Conservation (phyloP, 441 rosid species). For the Oxalis stricta region DNA sequence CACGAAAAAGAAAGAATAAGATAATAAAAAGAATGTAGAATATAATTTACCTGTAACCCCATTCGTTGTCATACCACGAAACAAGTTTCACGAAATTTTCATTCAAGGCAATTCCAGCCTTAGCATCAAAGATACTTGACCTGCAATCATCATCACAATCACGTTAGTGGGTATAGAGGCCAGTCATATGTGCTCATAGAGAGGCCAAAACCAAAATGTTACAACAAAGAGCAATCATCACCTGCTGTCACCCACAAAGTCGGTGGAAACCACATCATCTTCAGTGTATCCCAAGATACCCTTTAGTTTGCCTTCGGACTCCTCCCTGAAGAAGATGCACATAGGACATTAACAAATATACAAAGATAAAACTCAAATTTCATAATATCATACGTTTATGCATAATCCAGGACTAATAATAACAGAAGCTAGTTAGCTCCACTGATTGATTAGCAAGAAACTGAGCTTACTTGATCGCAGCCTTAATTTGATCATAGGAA, state of each 20-base stretch:
- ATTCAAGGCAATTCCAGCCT: constrained; percentile 57
- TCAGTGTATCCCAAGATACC: constrained; percentile 56
- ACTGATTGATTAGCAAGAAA: neutral
- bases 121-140: constrained; percentile 59
- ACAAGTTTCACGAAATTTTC: constrained; percentile 42
- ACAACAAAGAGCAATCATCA: no score
- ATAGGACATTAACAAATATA: neutral
- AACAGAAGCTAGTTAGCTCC: neutral
- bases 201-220: no score
- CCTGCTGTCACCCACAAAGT: constrained; percentile 47
- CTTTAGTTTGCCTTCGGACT: constrained; percentile 38
- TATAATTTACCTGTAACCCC: constrained; percentile 49
- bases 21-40: neutral
- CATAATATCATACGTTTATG: no score
- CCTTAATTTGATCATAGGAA: constrained; percentile 54
- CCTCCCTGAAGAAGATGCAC: constrained; percentile 25
- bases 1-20: neutral
- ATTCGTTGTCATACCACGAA: constrained; percentile 49
- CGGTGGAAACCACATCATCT: constrained; percentile 48
- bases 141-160: constrained; percentile 10
- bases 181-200: neutral
- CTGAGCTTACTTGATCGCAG: constrained; percentile 46
- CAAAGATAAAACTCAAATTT: neutral
- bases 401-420: neutral
- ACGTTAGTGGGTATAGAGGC: neutral